Conservation (phyloP, 345 rosid species). For the Draba incana region DNA sequence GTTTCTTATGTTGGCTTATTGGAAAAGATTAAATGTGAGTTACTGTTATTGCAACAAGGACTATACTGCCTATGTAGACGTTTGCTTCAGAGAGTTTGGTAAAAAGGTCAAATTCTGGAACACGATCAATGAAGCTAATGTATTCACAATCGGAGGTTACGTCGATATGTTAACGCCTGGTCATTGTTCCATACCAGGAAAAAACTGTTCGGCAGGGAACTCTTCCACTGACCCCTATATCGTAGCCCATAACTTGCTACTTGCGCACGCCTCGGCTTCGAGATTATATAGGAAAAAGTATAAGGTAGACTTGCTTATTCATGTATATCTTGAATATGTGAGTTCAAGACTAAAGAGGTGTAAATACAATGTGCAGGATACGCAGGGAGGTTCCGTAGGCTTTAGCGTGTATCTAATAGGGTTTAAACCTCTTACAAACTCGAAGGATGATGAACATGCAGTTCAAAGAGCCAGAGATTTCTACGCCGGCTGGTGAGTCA, state of each 20-base stretch:
- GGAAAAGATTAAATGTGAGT: too few species aligned
- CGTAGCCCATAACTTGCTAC: constrained; percentile 18
- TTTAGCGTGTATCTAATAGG: constrained; percentile 41
- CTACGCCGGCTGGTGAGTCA: constrained; percentile 54
- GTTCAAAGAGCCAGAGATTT: constrained; percentile 53
- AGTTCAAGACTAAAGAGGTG: not conserved
- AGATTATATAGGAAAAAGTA: constrained; percentile 1
- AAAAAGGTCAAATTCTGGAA: constrained; percentile 60
- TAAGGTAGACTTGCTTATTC: not conserved
- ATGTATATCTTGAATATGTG: not conserved
- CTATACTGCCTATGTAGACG: not conserved
- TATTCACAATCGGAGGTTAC: constrained; percentile 44
- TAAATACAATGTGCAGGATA: constrained; percentile 41
- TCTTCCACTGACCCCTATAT: constrained; percentile 15
- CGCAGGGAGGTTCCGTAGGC: constrained; percentile 56
- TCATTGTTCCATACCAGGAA: not conserved
- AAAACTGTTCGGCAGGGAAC: not conserved
- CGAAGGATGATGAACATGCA: constrained; percentile 47
- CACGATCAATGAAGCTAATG: constrained; percentile 71
- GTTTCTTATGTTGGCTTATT: too few species aligned
- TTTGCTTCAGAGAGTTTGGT: constrained; percentile 70
- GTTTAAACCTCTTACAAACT: constrained; percentile 45
- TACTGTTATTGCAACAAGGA: not conserved
- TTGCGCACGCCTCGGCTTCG: constrained; percentile 16
- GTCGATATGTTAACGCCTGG: constrained; percentile 27